Conservation (phyloP, 116 monocot genomes). For the Zostera marina region DNA sequence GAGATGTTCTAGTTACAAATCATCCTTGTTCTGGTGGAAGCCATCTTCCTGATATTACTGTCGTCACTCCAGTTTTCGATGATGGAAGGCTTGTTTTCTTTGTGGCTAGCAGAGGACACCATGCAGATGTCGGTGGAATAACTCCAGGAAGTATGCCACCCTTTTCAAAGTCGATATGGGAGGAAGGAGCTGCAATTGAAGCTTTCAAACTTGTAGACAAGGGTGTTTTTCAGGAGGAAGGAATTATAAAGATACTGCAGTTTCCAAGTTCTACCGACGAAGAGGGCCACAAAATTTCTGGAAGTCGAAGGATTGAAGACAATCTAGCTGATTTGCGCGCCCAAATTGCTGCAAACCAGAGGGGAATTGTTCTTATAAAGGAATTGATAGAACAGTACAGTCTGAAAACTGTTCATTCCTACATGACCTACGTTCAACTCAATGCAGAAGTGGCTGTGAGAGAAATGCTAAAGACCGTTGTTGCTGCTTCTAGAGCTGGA, state of each 20-base stretch:
- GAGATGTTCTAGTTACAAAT: constrained; percentile 87
- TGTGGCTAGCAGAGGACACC: constrained; percentile 94
- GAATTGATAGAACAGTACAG: constrained; percentile 83
- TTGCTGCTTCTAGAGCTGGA: constrained; percentile 28
- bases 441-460: constrained; percentile 91
- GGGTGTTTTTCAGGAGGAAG: constrained; percentile 77
- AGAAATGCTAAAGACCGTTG: constrained; percentile 74
- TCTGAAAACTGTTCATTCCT: constrained; percentile 54
- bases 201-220: constrained; percentile 87
- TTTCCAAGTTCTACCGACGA: constrained; percentile 26
- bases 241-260: constrained; percentile 42
- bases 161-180: constrained; percentile 78
- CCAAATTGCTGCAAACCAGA: constrained; percentile 89
- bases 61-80: constrained; percentile 86
- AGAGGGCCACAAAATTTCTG: constrained; percentile 25
- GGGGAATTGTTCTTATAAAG: constrained; percentile 78
- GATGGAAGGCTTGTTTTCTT: constrained; percentile 71
- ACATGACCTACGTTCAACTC: constrained; percentile 72
- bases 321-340: constrained; percentile 86
- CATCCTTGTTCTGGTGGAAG: constrained; percentile 90
- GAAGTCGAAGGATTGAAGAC: constrained; percentile 72
- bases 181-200: constrained; percentile 92
- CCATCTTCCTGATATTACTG: constrained; percentile 98
- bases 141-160: constrained; percentile 99
- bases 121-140: constrained; percentile 91